These are phyloP conservation scores for Exophiala viscosa DNA, from an alignment of 2,329 filamentous ascomycete genomes.

Conservation along the genomic window DNA sequence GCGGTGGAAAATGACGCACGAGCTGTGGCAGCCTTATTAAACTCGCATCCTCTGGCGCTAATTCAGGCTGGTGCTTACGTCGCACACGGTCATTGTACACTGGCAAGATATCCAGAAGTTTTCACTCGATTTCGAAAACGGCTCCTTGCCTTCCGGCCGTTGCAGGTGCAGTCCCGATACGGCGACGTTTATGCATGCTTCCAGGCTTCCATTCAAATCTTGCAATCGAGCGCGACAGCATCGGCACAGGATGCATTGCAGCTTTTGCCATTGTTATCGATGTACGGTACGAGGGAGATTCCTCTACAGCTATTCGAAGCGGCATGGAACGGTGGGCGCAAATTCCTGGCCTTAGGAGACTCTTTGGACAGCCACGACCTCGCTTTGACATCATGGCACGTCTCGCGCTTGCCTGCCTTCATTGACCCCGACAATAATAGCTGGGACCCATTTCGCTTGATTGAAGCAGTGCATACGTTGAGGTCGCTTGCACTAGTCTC, in stretches of 20 bases:
- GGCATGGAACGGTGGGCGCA: constrained; percentile 27
- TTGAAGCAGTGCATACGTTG: constrained; percentile 30
- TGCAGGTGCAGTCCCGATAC: constrained; percentile 34
- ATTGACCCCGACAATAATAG: constrained; percentile 22
- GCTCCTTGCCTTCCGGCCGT: constrained; percentile 30
- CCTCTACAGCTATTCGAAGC: constrained; percentile 33
- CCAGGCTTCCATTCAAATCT: constrained; percentile 32
- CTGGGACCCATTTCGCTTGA: constrained; percentile 32
- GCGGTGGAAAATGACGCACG: constrained; percentile 6
- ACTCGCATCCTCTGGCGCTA: constrained; percentile 23
- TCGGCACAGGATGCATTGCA: constrained; percentile 28
- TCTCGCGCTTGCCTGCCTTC: constrained; percentile 22
- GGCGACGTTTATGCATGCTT: constrained; percentile 37
- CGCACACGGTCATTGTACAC: constrained; percentile 26
- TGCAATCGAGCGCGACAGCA: constrained; percentile 15
- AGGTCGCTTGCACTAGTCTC: constrained; percentile 32
- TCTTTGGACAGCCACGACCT: constrained; percentile 2
- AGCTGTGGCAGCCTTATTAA: constrained; percentile 10
- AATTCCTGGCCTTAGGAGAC: not conserved
- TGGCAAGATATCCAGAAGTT: constrained; percentile 28
- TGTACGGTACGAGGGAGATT: constrained; percentile 29
- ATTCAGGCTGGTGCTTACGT: constrained; percentile 30
- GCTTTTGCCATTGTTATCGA: constrained; percentile 32
- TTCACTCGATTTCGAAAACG: constrained; percentile 28
- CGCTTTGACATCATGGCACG: constrained; percentile 18